Evolutionary conservation across 768 basidiomycete species (phyloP).

Genomic region (Rhizopogon vesiculosus): DNA sequence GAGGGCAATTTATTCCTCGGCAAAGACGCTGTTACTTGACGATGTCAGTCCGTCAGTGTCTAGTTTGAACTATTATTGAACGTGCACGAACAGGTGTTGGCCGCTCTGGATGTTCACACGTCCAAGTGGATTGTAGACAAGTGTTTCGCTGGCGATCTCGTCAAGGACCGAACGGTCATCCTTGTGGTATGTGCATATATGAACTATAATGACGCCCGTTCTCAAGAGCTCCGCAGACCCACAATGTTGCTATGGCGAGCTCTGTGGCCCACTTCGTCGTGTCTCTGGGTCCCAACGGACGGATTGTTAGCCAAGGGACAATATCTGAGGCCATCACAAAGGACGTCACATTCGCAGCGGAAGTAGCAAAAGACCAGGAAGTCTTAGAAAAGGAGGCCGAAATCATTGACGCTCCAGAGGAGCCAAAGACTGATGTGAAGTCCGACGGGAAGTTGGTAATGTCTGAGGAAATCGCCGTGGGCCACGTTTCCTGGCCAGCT

Average conservation of each 20-base stretch:
- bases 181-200: too few species aligned
- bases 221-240: constrained; percentile 18
- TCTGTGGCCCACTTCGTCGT: constrained; percentile 37
- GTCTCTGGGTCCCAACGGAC: constrained; percentile 49
- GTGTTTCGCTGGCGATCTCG: constrained; percentile 40
- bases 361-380: constrained; percentile 12
- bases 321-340: constrained; percentile 42
- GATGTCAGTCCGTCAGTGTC: constrained; percentile 39
- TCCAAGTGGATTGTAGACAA: constrained; percentile 46
- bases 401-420: constrained; percentile 16
- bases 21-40: constrained; percentile 63
- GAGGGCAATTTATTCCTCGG: constrained; percentile 54
- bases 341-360: constrained; percentile 27
- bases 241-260: constrained; percentile 26
- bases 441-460: too few species aligned
- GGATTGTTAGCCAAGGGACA: constrained; percentile 43
- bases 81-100: constrained; percentile 30
- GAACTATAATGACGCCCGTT: not conserved
- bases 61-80: not conserved
- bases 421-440: constrained; percentile 8
- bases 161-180: constrained; percentile 46
- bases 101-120: constrained; percentile 57
- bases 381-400: constrained; percentile 10
- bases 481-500: constrained; percentile 51
- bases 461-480: constrained; percentile 60